These are phyloP conservation scores for Cladosporium sp. DNA, from an alignment of 2,329 filamentous ascomycete genomes.

Conservation along the genomic window DNA sequence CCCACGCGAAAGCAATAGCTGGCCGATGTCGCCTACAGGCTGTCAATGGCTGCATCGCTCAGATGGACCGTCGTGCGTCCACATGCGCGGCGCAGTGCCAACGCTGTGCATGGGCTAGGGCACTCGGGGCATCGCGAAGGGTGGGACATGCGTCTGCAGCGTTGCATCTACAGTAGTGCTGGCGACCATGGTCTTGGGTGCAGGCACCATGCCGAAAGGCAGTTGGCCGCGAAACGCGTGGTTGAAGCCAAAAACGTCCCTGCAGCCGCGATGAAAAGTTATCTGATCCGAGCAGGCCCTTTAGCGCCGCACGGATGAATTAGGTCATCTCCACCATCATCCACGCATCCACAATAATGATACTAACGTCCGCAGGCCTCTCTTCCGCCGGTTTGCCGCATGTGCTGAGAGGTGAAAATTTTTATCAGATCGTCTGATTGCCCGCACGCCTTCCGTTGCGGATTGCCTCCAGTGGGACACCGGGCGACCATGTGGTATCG, in stretches of 20 bases:
- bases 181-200: background rate
- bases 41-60: background rate
- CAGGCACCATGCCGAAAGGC: background rate
- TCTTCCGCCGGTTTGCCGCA: background rate
- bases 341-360: background rate
- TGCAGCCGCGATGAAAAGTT: constrained; percentile 1
- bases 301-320: background rate
- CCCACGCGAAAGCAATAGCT: background rate
- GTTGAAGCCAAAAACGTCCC: background rate
- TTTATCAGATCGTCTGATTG: constrained; percentile 10
- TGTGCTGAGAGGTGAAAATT: background rate
- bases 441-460: background rate
- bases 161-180: constrained; percentile 1
- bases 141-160: constrained; percentile 5
- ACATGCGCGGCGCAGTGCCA: background rate
- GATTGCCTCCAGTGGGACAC: background rate
- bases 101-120: background rate
- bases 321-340: background rate
- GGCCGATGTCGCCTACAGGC: constrained; percentile 8
- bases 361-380: background rate
- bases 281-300: constrained; percentile 9
- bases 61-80: background rate
- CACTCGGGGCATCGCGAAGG: background rate
- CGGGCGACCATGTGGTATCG: background rate
- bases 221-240: background rate